Evolutionary conservation across 441 rosid genomes (phyloP), one percentile per base, ranked within the genome.

Genomic region (Metrosideros polymorpha): DNA sequence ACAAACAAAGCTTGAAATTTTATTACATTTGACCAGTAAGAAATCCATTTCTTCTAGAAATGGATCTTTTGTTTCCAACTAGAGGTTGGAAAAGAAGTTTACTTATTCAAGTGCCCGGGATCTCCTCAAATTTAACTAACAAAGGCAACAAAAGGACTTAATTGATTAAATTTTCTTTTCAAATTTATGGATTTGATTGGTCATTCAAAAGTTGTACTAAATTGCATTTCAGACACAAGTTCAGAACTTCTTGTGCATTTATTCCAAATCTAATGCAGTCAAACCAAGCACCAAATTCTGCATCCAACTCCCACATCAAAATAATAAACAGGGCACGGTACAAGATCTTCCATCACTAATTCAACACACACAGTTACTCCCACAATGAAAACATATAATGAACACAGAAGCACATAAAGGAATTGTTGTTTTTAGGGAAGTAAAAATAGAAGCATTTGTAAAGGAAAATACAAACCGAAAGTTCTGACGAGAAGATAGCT

Each of bases 401-500:
- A n/a, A 39, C 79, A 71, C 17, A 71, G n/a, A 39, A 71, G n/a
- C 17, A 6, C 9, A 71, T 12, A 71, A 71, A 39, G 79, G 42
- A 83, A 52, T 83, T 22, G 39, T 29, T 29, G 42, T 27, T 30
- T 52, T 4, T 27, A 29, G 84, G n/a, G 24, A 84, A 84, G n/a
- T 22, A 1, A 82, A 24, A 22, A 55, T 3, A 9, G 66, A 61
- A 35, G 35, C 30, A 24, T 8, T 71, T 54, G 45, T 4, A 51
- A 25, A 52, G 83, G 18, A 85, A 83, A 85, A 82, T 49, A 63
- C 93, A 87, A 90, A 95, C 99, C 83, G 90, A 90, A 89, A 86
- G 89, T 51, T 94, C 88, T 14, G 97, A 94, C 49, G 94, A 92
- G 90, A 96, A 93, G 87, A 98, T 89, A 82, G 92, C 91, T 54